Evolutionary conservation across 2,329 filamentous ascomycete genomes (phyloP).

Genomic region (Fusarium temperatum): DNA sequence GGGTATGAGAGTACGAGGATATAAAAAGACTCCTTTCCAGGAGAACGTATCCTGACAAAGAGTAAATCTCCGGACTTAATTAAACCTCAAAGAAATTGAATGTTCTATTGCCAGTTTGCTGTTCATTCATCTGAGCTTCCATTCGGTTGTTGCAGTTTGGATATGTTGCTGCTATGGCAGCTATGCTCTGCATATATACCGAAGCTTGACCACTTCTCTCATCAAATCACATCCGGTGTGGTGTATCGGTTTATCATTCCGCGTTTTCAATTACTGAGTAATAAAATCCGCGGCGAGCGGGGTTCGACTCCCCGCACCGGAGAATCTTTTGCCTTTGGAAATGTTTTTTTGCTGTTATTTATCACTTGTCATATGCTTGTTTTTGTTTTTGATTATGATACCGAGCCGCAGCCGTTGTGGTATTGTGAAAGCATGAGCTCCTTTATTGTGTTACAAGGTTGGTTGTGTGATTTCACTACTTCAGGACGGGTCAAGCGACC

Average conservation of each 20-base stretch:
- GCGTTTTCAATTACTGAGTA: slow-evolving; percentile 5
- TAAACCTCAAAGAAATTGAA: too few relatives aligned
- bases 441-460: too few relatives aligned
- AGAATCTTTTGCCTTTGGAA: neutral
- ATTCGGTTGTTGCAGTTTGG: neutral
- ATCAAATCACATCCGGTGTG: slow-evolving; percentile 16
- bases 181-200: rapidly evolving
- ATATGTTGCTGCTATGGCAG: neutral
- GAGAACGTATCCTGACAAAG: rapidly evolving
- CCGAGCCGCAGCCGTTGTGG: neutral
- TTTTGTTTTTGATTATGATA: neutral
- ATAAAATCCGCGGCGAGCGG: slow-evolving; percentile 17
- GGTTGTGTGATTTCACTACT: neutral
- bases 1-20: too few relatives aligned
- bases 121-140: neutral
- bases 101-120: neutral
- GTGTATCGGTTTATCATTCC: slow-evolving; percentile 30
- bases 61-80: neutral
- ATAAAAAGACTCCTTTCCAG: neutral
- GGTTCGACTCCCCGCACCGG: slow-evolving; percentile 29
- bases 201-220: rapidly evolving
- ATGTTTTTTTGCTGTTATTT: neutral
- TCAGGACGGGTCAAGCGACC: neutral
- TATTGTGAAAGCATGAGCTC: too few relatives aligned
- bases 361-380: neutral